Evolutionary conservation across 257 asterid genomes (phyloP).

Genomic region (Solanum etuberosum): DNA sequence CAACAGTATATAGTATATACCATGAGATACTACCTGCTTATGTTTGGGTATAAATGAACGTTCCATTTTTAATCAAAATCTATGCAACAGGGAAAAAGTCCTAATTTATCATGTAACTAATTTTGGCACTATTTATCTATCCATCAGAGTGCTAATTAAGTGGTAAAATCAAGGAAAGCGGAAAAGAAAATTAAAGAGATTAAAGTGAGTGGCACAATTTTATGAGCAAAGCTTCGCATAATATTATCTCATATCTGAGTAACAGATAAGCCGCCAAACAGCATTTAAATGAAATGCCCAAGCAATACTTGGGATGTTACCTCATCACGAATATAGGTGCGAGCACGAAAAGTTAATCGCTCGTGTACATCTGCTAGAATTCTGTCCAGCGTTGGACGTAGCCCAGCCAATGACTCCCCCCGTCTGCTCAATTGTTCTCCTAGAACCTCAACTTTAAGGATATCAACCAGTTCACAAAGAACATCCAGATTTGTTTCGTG

Average conservation of each 20-base stretch:
- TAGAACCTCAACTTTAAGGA: conserved; percentile 90
- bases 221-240: background rate
- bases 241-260: background rate
- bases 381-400: conserved; percentile 91
- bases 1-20: background rate
- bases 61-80: background rate
- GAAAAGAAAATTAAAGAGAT: background rate
- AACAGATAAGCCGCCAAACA: background rate
- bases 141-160: background rate
- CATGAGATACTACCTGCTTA: background rate
- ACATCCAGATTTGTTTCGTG: conserved; percentile 95
- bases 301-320: conserved; percentile 24
- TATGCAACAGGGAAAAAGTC: background rate
- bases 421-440: conserved; percentile 87
- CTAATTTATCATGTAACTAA: background rate
- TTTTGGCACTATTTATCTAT: background rate
- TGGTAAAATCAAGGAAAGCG: background rate
- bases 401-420: conserved; percentile 79
- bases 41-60: background rate
- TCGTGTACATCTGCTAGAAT: conserved; percentile 94
- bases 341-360: conserved; percentile 94
- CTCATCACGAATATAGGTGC: conserved; percentile 96
- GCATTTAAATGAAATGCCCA: background rate
- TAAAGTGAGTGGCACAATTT: background rate
- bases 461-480: conserved; percentile 94